phyloP scores from a whole-genome alignment of 108 stramenopile species.

The Cylindrotheca fusiformis region DNA sequence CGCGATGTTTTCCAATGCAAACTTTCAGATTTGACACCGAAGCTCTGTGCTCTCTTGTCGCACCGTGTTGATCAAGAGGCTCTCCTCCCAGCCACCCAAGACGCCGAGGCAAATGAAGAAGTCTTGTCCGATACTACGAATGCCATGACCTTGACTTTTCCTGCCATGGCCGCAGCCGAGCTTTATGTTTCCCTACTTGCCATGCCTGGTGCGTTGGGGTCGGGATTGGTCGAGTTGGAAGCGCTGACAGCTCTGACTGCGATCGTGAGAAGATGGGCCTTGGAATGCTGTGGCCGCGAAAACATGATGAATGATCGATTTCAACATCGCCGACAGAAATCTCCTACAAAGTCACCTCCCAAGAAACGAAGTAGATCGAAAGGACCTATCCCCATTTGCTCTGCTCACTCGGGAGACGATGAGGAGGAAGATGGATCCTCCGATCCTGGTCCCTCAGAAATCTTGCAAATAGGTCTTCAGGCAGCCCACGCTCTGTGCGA shows the following conservation, averaged over 20 bases:
- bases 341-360: slow-evolving; percentile 30
- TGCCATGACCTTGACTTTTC: slow-evolving; percentile 43
- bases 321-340: slow-evolving; percentile 2
- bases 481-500: slow-evolving; percentile 21
- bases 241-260: slow-evolving; percentile 54
- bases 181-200: slow-evolving; percentile 58
- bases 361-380: slow-evolving; percentile 21
- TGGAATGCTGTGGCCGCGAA: slow-evolving; percentile 49
- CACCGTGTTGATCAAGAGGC: slow-evolving; percentile 42
- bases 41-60: slow-evolving; percentile 31
- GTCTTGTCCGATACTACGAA: slow-evolving; percentile 24
- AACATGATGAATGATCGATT: neutral
- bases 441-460: neutral
- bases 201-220: slow-evolving; percentile 62
- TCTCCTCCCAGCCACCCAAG: slow-evolving; percentile 60
- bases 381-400: neutral
- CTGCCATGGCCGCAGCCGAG: slow-evolving; percentile 40
- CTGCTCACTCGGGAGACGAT: no score
- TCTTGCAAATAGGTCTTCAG: slow-evolving; percentile 1
- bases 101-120: slow-evolving; percentile 55
- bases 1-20: slow-evolving; percentile 13
- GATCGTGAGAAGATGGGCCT: slow-evolving; percentile 60
- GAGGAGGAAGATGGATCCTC: no score
- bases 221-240: slow-evolving; percentile 64
- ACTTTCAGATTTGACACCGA: slow-evolving; percentile 8